Conservation (phyloP, 768 basidiomycete genomes). For the Rhizopogon vesiculosus region DNA sequence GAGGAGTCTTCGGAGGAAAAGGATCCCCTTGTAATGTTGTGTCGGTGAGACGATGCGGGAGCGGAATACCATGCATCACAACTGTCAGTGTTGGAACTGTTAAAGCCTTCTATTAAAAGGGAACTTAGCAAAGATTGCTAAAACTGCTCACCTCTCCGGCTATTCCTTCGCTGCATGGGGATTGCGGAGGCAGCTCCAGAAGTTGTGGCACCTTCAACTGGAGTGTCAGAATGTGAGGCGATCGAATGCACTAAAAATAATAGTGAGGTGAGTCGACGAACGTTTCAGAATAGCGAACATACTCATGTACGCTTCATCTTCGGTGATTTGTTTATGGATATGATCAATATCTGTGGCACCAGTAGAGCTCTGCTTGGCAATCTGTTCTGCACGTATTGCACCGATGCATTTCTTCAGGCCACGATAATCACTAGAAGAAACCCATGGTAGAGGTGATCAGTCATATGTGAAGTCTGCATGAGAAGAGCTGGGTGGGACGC, state of each 20-base stretch:
- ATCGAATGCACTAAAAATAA: neutral
- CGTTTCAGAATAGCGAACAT: neutral
- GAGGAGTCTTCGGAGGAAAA: slow-evolving; percentile 6
- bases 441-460: neutral
- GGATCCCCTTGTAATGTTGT: slow-evolving; percentile 8
- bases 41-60: slow-evolving; percentile 5
- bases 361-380: slow-evolving; percentile 11
- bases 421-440: slow-evolving; percentile 55
- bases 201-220: neutral
- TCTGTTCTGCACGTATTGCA: slow-evolving; percentile 41
- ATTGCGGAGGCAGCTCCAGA: neutral
- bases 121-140: too few species aligned
- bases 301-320: slow-evolving; percentile 1
- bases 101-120: neutral
- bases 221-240: neutral
- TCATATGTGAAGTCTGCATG: neutral
- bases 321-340: neutral
- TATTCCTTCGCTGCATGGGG: neutral
- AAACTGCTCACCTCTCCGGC: slow-evolving; percentile 9
- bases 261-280: neutral
- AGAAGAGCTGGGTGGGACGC: slow-evolving; percentile 5
- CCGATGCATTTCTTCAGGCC: slow-evolving; percentile 65
- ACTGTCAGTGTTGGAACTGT: slow-evolving; percentile 12
- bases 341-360: slow-evolving; percentile 2
- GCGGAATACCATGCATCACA: neutral